Conservation (phyloP, 164 flowering plant genomes). For the Sextonia rubra region DNA sequence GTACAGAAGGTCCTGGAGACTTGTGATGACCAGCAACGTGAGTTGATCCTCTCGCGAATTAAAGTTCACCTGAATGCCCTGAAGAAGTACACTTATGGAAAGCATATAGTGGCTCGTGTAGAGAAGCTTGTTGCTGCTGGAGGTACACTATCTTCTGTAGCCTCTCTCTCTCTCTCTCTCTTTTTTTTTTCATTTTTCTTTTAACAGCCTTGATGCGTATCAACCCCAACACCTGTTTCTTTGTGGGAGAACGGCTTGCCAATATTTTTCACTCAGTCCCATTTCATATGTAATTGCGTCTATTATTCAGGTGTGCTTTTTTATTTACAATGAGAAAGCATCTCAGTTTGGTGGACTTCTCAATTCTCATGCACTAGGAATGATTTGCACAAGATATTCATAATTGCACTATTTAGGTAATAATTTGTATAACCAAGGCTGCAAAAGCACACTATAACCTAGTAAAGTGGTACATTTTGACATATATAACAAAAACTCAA, state of each 20-base stretch:
- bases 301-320: neutral
- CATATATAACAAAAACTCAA: no score
- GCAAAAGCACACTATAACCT: neutral
- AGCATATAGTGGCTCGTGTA: conserved; percentile 95
- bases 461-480: neutral
- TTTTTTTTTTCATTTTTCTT: no score
- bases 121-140: conserved; percentile 98
- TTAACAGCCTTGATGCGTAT: no score
- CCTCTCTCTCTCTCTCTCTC: no score
- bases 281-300: neutral
- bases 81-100: conserved; percentile 91
- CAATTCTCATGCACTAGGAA: neutral
- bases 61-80: conserved; percentile 87
- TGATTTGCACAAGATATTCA: neutral
- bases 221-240: no score
- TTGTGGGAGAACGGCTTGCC: no score
- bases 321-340: neutral
- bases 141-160: conserved; percentile 35
- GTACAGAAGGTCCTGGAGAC: conserved; percentile 96
- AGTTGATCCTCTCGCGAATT: conserved; percentile 72
- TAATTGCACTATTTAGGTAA: neutral
- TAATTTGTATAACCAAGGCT: neutral
- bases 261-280: neutral
- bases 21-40: conserved; percentile 90
- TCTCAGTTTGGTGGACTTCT: neutral